Evolutionary conservation across 306 rosid genomes (phyloP), one percentile per base, ranked within the genome.

Genomic region (Cicer arietinum): DNA sequence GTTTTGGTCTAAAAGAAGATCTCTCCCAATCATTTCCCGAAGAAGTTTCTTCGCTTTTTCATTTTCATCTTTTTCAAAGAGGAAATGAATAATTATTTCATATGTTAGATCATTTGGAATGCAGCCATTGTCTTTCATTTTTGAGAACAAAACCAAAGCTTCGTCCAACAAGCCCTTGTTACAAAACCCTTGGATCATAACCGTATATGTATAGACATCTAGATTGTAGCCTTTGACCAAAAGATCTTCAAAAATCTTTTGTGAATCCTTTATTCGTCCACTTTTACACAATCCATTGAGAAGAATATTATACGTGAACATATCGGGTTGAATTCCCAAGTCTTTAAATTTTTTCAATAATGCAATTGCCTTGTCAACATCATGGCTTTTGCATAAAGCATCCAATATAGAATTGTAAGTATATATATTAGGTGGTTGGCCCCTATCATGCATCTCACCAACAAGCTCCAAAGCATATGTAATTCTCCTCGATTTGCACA

Each of bases 331-430:
- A 63, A 63, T 40, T 8, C 30, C 48, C n/a, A 6, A 1, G 0
- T 61, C 45, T 61, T 37, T 61, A 35, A 61, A n/a, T 35, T 39
- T 61, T 2, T 10, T 5, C 13, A 61, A 14, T 8, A 63, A 16
- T 16, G 25, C 68, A 63, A 41, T 63, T 63, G 69, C 50, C 35
- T 14, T 42, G 13, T 63, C 69, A 41, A 63, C 50, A 7, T 41
- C 35, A 8, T 7, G 48, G 13, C 14, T 63, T 63, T 63, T 62
- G 48, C 68, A 62, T 62, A 62, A 62, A 40, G 48, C 68, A 39
- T 40, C 68, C 3, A 62, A 62, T 62, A 62, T 40, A 14, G 48
- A 40, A 7, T 0, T 62, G 13, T 62, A 62, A 7, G 68, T 39
- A n/a, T n/a, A 0, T 40, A n/a, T 14, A 62, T 62, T 1, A 7